A percentile compares a stretch with the other conserved stretches of the same genome.
Evolutionary conservation across 768 basidiomycete species (phyloP).

Genomic region (Auriscalpium microsporum): DNA sequence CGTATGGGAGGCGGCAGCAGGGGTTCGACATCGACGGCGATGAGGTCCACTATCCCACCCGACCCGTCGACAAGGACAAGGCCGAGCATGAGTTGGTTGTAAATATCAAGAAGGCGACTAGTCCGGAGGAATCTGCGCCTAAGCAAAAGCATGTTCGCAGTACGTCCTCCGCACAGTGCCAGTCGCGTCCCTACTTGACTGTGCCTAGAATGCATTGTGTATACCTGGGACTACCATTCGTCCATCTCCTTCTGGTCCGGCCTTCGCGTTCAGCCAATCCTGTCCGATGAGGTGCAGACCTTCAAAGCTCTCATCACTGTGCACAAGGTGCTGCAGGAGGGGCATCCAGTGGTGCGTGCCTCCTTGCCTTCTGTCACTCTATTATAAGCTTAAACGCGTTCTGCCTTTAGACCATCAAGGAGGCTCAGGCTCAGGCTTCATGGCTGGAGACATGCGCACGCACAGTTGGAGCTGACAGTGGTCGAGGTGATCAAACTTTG

Average conservation of each 20-base stretch:
- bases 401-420: conserved; percentile 76
- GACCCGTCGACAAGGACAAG: conserved; percentile 98
- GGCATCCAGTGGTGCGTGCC: conserved; percentile 76
- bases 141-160: conserved; percentile 99
- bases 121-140: conserved; percentile 88
- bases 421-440: conserved; percentile 92
- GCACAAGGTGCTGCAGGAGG: conserved; percentile 97
- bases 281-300: conserved; percentile 95
- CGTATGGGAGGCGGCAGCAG: conserved; percentile 20
- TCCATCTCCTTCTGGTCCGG: conserved; percentile 98
- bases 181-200: conserved; percentile 1
- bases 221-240: conserved; percentile 98
- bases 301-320: conserved; percentile 98
- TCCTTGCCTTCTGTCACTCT: conserved; percentile 13
- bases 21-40: conserved; percentile 72
- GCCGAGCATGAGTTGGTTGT: conserved; percentile 89
- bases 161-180: conserved; percentile 33
- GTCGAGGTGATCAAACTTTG: conserved; percentile 47
- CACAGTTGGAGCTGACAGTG: conserved; percentile 72
- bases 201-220: conserved; percentile 85
- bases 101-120: conserved; percentile 98
- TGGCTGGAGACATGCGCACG: conserved; percentile 98
- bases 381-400: conserved; percentile 8
- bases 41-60: conserved; percentile 84
- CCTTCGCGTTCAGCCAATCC: conserved; percentile 90